A percentile compares a stretch with the other conserved stretches of the same genome.
Evolutionary conservation across 2,329 filamentous ascomycete genomes (phyloP).

Genomic region (Phyllosticta ampelicida): DNA sequence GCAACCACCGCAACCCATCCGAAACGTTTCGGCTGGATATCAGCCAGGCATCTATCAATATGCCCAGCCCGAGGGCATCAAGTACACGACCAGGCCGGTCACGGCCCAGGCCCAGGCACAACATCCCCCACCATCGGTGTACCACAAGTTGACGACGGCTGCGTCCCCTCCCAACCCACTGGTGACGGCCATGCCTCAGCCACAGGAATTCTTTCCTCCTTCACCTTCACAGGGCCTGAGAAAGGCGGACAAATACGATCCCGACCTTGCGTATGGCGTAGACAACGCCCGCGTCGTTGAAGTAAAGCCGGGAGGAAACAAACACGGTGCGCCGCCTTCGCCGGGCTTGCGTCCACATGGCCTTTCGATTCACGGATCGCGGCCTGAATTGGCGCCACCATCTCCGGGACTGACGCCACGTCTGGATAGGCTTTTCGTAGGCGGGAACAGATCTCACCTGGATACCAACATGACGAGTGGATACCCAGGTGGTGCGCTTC

Average conservation of each 20-base stretch:
- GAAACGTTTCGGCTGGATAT: slow-evolving; percentile 12
- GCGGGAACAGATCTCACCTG: slow-evolving; percentile 33
- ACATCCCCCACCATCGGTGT: slow-evolving; percentile 9
- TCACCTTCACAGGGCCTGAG: slow-evolving; percentile 12
- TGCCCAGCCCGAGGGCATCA: slow-evolving; percentile 31
- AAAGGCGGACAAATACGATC: slow-evolving; percentile 16
- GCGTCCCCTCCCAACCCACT: not conserved
- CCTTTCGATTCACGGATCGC: slow-evolving; percentile 18
- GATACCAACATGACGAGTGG: slow-evolving; percentile 26
- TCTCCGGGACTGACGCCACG: slow-evolving; percentile 23
- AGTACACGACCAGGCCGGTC: slow-evolving; percentile 33
- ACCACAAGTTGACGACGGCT: not conserved
- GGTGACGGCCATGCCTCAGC: slow-evolving; percentile 18
- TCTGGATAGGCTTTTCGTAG: slow-evolving; percentile 38
- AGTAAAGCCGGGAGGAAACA: slow-evolving; percentile 28
- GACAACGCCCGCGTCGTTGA: slow-evolving; percentile 28
- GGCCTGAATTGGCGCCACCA: slow-evolving; percentile 12
- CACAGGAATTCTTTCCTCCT: slow-evolving; percentile 12
- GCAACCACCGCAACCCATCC: slow-evolving; percentile 10
- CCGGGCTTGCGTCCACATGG: slow-evolving; percentile 24
- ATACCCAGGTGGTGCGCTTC: slow-evolving; percentile 26
- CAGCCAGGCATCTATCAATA: slow-evolving; percentile 26
- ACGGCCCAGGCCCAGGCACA: slow-evolving; percentile 13
- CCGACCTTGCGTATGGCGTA: slow-evolving; percentile 14
- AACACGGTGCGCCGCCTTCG: slow-evolving; percentile 22